Conservation (phyloP, 2,329 filamentous ascomycete species). For the Aspergillus aculeatus region DNA sequence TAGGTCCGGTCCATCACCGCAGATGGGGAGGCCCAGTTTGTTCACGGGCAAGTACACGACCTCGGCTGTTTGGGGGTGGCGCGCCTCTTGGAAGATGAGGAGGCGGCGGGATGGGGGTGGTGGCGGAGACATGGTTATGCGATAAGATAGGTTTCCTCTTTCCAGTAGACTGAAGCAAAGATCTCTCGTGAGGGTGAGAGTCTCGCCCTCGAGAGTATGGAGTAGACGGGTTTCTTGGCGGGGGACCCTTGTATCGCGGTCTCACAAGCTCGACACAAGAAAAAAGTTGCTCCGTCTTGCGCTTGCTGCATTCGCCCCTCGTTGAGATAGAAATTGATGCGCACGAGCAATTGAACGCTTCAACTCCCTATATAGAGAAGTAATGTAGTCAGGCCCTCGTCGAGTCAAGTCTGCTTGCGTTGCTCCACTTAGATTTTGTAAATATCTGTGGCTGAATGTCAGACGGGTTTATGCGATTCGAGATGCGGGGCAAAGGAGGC, state of each 20-base stretch:
- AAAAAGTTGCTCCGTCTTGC: neutral
- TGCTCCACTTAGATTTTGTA: neutral
- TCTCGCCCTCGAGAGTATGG: neutral
- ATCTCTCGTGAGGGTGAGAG: neutral
- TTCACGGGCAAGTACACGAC: constrained; percentile 36
- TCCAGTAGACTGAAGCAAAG: neutral
- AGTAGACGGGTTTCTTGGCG: neutral
- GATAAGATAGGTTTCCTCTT: neutral
- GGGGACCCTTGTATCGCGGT: neutral
- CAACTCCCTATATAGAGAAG: neutral
- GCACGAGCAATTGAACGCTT: neutral
- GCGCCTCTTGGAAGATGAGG: constrained; percentile 40
- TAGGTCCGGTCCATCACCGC: constrained; percentile 31
- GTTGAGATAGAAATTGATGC: neutral
- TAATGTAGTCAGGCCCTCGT: neutral
- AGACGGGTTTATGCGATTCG: neutral
- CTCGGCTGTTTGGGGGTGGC: constrained; percentile 31
- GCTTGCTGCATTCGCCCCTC: neutral
- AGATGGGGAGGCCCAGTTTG: constrained; percentile 38
- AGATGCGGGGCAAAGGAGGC: neutral
- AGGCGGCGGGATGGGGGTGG: constrained; percentile 27
- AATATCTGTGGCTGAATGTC: neutral
- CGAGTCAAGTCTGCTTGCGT: neutral
- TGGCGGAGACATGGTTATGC: neutral
- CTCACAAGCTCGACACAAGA: neutral